Evolutionary conservation across 371 early-diverging fungal genomes (phyloP).

Genomic region (Blakeslea trispora): DNA sequence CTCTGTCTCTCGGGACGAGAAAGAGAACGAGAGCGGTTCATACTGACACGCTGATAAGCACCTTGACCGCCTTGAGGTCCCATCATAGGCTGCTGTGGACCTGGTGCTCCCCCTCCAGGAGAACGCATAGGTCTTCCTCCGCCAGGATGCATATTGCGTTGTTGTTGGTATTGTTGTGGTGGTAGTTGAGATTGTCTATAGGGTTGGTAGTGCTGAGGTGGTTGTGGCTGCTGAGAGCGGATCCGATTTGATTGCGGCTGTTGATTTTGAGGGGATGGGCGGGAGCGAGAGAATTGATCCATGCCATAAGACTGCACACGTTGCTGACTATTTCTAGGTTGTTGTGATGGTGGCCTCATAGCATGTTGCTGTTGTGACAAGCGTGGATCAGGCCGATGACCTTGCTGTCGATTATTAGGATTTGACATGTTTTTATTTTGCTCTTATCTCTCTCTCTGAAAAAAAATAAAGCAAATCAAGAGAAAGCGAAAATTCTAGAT

Average conservation of each 20-base stretch:
- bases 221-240: constrained; percentile 3
- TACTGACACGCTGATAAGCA: constrained; percentile 29
- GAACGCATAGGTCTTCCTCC: constrained; percentile 14
- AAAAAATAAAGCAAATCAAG: too few relatives aligned
- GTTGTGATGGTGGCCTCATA: constrained; percentile 16
- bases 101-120: background rate
- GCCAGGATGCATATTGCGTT: constrained; percentile 2
- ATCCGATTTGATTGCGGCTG: constrained; percentile 1
- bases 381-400: constrained; percentile 19
- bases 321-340: constrained; percentile 6
- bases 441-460: background rate
- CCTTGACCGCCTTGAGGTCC: constrained; percentile 12
- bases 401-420: constrained; percentile 23
- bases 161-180: constrained; percentile 2
- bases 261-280: constrained; percentile 19
- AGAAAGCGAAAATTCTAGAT: background rate
- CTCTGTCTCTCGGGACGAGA: constrained; percentile 52
- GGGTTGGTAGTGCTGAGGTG: background rate
- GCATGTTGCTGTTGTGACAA: constrained; percentile 17
- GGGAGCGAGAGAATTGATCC: constrained; percentile 18
- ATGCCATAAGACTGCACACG: constrained; percentile 19
- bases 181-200: constrained; percentile 3
- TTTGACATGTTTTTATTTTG: constrained; percentile 18
- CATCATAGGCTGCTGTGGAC: constrained; percentile 5
- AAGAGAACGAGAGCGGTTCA: constrained; percentile 41